Percentiles rank a stretch among this genome's conserved stretches.
Evolutionary conservation across 106 monocot genomes (phyloP).

Genomic region (Phalaenopsis equestris): DNA sequence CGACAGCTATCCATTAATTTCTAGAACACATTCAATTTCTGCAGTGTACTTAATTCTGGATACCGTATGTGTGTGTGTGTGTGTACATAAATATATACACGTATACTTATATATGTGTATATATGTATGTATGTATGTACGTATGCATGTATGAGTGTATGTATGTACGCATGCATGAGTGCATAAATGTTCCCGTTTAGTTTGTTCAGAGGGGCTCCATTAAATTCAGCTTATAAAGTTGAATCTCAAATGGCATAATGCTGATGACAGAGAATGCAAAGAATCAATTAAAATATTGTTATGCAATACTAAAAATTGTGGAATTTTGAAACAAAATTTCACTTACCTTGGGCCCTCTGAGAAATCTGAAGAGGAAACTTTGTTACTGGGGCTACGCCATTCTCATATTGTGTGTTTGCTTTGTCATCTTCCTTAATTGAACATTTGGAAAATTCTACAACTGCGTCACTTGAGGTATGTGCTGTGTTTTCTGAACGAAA

Average conservation of each 20-base stretch:
- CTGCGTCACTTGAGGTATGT: constrained; percentile 30
- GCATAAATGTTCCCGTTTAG: neutral
- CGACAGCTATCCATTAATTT: too few relatives aligned
- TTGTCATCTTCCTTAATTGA: constrained; percentile 36
- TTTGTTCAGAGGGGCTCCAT: neutral
- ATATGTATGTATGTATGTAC: neutral
- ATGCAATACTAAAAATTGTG: neutral
- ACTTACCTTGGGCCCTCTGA: constrained; percentile 31
- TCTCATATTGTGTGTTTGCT: constrained; percentile 19
- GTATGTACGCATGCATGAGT: neutral
- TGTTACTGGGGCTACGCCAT: constrained; percentile 13
- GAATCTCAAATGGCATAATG: neutral
- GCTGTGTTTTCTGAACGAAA: constrained; percentile 33
- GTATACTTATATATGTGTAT: neutral
- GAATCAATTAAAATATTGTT: neutral
- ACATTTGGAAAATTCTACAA: constrained; percentile 46
- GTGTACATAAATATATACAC: neutral
- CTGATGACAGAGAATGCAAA: neutral
- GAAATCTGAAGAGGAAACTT: constrained; percentile 48
- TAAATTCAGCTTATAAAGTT: neutral
- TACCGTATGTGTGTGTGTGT: neutral
- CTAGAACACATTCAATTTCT: too few relatives aligned
- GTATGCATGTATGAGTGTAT: neutral
- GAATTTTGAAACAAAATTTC: neutral
- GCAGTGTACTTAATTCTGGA: too few relatives aligned